Percentiles rank a stretch among this genome's conserved stretches.
These are phyloP conservation scores for Mycosphaerella sp. DNA, from an alignment of 2,329 filamentous ascomycete genomes.

Conservation along the genomic window DNA sequence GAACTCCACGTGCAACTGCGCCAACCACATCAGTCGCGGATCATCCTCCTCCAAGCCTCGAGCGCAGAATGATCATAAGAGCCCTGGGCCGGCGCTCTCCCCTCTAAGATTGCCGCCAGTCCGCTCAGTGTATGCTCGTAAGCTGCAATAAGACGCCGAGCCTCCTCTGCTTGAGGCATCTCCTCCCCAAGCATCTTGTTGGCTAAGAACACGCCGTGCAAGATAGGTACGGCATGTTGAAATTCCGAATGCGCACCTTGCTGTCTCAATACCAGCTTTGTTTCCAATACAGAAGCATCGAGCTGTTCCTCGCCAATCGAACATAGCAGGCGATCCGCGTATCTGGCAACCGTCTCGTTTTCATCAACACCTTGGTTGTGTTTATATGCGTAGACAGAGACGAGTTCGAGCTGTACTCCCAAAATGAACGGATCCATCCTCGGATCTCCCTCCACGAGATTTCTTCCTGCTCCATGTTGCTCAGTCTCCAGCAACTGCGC, in stretches of 20 bases:
- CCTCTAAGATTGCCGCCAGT: conserved; percentile 23
- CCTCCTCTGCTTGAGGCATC: conserved; percentile 23
- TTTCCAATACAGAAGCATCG: neutral
- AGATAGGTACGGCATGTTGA: conserved; percentile 34
- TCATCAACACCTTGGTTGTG: conserved; percentile 31
- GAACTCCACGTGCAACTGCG: neutral
- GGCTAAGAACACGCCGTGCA: conserved; percentile 41
- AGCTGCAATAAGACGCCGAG: conserved; percentile 20
- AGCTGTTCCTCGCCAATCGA: neutral
- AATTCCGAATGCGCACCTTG: conserved; percentile 24
- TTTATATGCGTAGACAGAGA: conserved; percentile 36
- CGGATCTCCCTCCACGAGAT: conserved; percentile 26
- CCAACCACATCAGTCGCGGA: conserved; percentile 9
- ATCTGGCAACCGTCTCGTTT: conserved; percentile 36
- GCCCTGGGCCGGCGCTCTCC: conserved; percentile 18
- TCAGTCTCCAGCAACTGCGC: conserved; percentile 38
- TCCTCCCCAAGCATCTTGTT: conserved; percentile 37
- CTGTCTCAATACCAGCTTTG: neutral
- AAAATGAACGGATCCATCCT: conserved; percentile 35
- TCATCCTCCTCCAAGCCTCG: conserved; percentile 24
- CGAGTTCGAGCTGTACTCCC: conserved; percentile 40
- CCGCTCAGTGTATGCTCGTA: conserved; percentile 25
- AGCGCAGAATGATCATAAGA: conserved; percentile 27
- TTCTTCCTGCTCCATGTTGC: conserved; percentile 33
- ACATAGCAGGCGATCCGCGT: conserved; percentile 36